These are phyloP conservation scores for Nitzschia inconspicua DNA, from an alignment of 108 stramenopile species.

Conservation along the genomic window DNA sequence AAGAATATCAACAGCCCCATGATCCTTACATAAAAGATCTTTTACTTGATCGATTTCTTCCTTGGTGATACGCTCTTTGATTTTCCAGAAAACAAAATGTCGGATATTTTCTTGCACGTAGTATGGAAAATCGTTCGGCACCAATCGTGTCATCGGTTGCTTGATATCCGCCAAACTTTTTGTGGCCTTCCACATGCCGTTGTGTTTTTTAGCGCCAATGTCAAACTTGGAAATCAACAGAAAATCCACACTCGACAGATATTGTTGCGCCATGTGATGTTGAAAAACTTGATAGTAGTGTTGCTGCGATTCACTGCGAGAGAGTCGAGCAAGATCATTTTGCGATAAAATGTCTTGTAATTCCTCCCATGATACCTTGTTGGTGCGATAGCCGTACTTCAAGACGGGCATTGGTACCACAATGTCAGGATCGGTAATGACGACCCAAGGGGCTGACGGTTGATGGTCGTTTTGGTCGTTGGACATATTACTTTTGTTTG, in stretches of 20 bases:
- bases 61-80: slow-evolving; percentile 35
- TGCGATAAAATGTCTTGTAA: slow-evolving; percentile 36
- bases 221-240: slow-evolving; percentile 69
- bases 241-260: slow-evolving; percentile 61
- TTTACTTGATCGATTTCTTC: slow-evolving; percentile 31
- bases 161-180: not conserved
- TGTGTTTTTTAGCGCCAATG: slow-evolving; percentile 12
- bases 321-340: slow-evolving; percentile 41
- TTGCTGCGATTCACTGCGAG: slow-evolving; percentile 50
- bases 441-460: no score
- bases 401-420: slow-evolving; percentile 19
- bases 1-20: slow-evolving; percentile 31
- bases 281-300: slow-evolving; percentile 39
- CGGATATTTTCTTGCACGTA: slow-evolving; percentile 46
- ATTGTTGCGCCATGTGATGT: slow-evolving; percentile 38
- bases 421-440: slow-evolving; percentile 1
- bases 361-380: slow-evolving; percentile 31
- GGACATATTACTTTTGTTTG: no score
- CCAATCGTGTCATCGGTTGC: slow-evolving; percentile 18
- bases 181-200: not conserved
- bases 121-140: slow-evolving; percentile 75
- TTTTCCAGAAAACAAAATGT: slow-evolving; percentile 82
- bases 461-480: not conserved
- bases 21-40: slow-evolving; percentile 13
- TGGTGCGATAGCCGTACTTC: slow-evolving; percentile 37